Base-by-base conservation (phyloP, 75 land plant species). In the Sequoia sempervirens region DNA sequence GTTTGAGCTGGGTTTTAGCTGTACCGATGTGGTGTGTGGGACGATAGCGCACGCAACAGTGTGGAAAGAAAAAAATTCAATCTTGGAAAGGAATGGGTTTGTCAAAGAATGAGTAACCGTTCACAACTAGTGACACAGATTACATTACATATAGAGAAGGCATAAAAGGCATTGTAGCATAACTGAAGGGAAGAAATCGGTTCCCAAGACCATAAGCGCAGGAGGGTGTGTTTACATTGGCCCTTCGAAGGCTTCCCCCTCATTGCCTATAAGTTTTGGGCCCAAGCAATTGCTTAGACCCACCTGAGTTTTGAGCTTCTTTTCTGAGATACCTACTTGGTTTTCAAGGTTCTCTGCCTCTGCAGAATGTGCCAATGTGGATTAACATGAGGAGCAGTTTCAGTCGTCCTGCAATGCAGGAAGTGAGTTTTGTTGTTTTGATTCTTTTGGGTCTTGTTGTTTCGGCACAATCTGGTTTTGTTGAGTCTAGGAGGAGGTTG, bases 1-100 rank as follows among this genome's bases (percentile, higher is more conserved):
- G 46, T 78, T 78, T 45, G 80, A 78, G 80, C 80, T 78, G 80
- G 80, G 80, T 43, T 78, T 78, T 41, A 78, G 80, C 80, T 78
- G 80, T 38, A 38, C 80, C 46, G 80, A 78, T 43, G 46, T 78
- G 41, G 46, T 78, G 46, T 78, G 80, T 78, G 18, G 50, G 52
- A 78, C 50, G 50, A 43, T n/a, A 43, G 28, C 14, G 50, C 80
- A 78, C 80, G 80, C 80, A 61, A 61, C 66, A 45, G 28, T 78
- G 80, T 78, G 45, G 28, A n/a, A 45, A 36, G 46, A 43, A 30
- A 78, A 78, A 78, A 78, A 70, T 70, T 70, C 73, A 70, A 70
- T 70, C 73, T 70, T 30, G 73, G 12, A 70, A 32, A 32, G n/a
- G 8, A 61, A 61, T 61, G 53, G 53, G 12, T 70, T 70, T 70